Evolutionary conservation across 108 stramenopile species (phyloP).

Genomic region (Heterococcus sp.): DNA sequence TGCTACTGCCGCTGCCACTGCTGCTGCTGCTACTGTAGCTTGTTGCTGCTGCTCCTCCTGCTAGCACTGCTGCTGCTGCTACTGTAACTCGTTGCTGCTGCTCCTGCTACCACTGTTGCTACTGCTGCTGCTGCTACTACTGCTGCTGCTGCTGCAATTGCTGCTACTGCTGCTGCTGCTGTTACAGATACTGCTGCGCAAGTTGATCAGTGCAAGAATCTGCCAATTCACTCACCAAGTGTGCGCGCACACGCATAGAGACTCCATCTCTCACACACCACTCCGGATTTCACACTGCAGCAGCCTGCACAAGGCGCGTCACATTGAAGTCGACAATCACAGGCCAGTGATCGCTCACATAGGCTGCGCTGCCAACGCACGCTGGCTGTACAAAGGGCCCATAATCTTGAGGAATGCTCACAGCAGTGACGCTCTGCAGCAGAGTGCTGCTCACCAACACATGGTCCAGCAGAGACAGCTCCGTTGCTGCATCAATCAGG

Average conservation of each 20-base stretch:
- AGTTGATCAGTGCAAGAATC: no score
- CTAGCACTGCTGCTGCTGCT: background rate
- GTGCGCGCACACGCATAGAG: no score
- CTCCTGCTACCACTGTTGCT: background rate
- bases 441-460: background rate
- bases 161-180: no score
- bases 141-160: no score
- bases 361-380: background rate
- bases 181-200: no score
- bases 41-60: background rate
- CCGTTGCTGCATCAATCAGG: background rate
- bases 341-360: slow-evolving; percentile 3
- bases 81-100: background rate
- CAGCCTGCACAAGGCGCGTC: no score
- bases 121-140: background rate
- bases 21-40: background rate
- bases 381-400: background rate
- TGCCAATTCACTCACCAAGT: no score
- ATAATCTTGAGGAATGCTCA: background rate
- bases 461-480: slow-evolving; percentile 13
- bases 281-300: no score
- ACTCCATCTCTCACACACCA: no score
- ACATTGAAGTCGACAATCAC: background rate
- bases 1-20: background rate
- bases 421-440: background rate